Percentiles rank a stretch among this genome's conserved stretches.
phyloP scores from a whole-genome alignment of 306 rosid species.

The Quercus berberidifolia region DNA sequence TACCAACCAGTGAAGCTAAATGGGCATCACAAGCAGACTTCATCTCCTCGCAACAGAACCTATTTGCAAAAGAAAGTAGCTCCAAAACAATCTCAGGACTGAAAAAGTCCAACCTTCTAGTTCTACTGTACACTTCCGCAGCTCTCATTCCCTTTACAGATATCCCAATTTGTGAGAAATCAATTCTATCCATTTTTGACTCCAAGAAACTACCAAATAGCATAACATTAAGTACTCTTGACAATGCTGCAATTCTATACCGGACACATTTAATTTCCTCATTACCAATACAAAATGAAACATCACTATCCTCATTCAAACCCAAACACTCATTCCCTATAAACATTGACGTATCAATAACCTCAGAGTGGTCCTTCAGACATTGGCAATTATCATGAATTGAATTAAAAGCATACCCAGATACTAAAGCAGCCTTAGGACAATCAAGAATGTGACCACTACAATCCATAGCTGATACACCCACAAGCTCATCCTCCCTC shows the following conservation, averaged over 20 bases:
- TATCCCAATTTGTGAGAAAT: constrained; percentile 63
- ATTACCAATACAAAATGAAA: constrained; percentile 51
- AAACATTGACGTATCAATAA: not conserved
- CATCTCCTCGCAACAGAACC: constrained; percentile 82
- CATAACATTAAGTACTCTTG: constrained; percentile 67
- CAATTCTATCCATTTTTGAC: constrained; percentile 48
- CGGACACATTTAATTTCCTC: constrained; percentile 57
- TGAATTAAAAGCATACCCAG: constrained; percentile 42
- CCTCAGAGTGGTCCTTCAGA: constrained; percentile 29
- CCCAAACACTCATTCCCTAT: constrained; percentile 18
- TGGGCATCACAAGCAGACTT: constrained; percentile 60
- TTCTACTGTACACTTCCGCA: constrained; percentile 69
- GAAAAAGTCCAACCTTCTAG: constrained; percentile 50
- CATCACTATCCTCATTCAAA: constrained; percentile 43
- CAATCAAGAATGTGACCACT: constrained; percentile 66
- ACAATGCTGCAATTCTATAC: constrained; percentile 52
- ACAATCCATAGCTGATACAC: constrained; percentile 56
- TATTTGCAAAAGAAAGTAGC: constrained; percentile 63
- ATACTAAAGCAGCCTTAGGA: constrained; percentile 57
- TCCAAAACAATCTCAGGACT: constrained; percentile 55
- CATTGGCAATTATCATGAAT: constrained; percentile 47
- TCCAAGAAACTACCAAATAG: constrained; percentile 67
- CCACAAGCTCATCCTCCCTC: constrained; percentile 77
- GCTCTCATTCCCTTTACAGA: constrained; percentile 61
- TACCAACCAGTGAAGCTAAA: constrained; percentile 52